These are phyloP conservation scores for Saccharomycopsis sp. DNA, from an alignment of 805 yeast genomes.

Conservation along the genomic window DNA sequence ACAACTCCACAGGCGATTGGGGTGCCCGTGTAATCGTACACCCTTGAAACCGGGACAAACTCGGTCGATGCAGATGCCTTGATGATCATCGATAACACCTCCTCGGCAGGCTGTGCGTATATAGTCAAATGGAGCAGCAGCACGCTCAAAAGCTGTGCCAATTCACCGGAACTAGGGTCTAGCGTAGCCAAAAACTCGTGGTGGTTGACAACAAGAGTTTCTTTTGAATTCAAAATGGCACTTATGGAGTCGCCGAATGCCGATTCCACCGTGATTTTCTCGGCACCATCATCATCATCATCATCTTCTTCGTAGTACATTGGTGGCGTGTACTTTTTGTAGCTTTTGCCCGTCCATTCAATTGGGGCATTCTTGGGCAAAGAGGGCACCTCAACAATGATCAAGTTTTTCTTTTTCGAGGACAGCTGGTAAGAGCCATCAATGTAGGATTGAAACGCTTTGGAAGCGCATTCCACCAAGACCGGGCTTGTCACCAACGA, in stretches of 20 bases:
- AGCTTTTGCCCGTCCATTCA: constrained; percentile 69
- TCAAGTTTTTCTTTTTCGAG: constrained; percentile 26
- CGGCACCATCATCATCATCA: constrained; percentile 28
- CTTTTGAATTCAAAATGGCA: constrained; percentile 1
- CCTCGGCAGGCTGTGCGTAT: background rate
- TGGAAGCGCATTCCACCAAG: constrained; percentile 20
- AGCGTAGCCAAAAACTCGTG: constrained; percentile 14
- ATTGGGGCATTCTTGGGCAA: constrained; percentile 57
- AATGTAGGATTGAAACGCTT: constrained; percentile 5
- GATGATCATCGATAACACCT: background rate
- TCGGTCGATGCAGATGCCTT: constrained; percentile 7
- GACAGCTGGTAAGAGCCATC: background rate
- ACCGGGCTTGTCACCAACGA: constrained; percentile 41
- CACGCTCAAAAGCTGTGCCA: background rate
- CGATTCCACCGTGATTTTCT: constrained; percentile 11
- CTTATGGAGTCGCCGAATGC: background rate
- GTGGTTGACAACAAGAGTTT: constrained; percentile 7
- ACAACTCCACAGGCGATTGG: constrained; percentile 14
- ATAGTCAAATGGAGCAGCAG: constrained; percentile 16
- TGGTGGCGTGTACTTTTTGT: constrained; percentile 29
- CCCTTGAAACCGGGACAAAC: constrained; percentile 15
- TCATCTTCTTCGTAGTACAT: too few relatives aligned
- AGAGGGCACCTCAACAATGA: constrained; percentile 45
- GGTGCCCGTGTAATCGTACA: constrained; percentile 11
- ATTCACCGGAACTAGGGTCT: too few relatives aligned